Base-by-base conservation (phyloP, 441 rosid species). In the Bruguiera hainesii region DNA sequence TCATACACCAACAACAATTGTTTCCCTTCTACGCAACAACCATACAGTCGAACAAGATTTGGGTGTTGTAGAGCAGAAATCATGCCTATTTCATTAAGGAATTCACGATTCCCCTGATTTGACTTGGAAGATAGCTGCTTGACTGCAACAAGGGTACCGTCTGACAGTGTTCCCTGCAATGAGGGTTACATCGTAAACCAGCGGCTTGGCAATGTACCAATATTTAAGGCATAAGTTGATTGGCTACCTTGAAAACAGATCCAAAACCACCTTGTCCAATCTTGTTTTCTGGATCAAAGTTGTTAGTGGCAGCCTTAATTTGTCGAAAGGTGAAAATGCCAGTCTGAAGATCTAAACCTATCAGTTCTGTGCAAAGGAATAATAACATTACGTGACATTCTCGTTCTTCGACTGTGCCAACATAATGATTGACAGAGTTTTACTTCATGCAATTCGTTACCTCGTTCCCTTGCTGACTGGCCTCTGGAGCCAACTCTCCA, bases 211-310 rank as follows among this genome's bases (percentile, higher is more conserved):
- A 30, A 62, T 19, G n/a, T 19, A 19, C 29, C 56, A n/a, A 3
- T 29, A 37, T 18, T 30, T 18, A 21, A 50, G 33, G 33, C 9
- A 23, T 31, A 26, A 9, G 23, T 6, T 16, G 9, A 25, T 28
- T 6, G 39, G 13, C 28, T 69, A 90, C 98, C 88, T 88, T 89
- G 77, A 84, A 88, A 0, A 91, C 98, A 55, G 96, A 67, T 60
- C 96, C 96, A 52, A 91, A 91, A 69, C 95, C 96, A 61, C 95
- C 98, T 81, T 89, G 89, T 26, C 98, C 98, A 48, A 91, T 76
- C 83, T 91, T 91, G 82, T 89, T 83, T 53, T 64, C 74, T 18
- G 83, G 70, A 77, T 75, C 81, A 49, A 91, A 91, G 78, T 88
- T 78, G 71, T 85, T 72, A 0, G 96, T 88, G 30, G 98, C 96